A percentile compares a stretch with the other conserved stretches of the same genome.
These are phyloP conservation scores for Botrytis fragariae DNA, from an alignment of 2,329 filamentous ascomycete genomes.

Conservation along the genomic window DNA sequence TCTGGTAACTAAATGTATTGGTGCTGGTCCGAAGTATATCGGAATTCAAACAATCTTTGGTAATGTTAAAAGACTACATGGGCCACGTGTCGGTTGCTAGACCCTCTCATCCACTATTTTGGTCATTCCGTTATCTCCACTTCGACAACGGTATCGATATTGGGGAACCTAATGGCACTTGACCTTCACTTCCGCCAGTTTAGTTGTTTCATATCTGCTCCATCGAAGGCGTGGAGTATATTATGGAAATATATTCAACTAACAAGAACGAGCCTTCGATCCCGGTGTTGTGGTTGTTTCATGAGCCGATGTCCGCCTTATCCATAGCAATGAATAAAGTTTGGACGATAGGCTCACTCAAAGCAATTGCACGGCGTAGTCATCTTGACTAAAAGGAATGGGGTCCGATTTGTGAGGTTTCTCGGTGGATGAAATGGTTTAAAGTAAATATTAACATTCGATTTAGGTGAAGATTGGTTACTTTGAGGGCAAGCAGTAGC, in stretches of 20 bases:
- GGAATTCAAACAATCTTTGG: not conserved
- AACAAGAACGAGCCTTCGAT: not conserved
- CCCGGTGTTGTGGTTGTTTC: not conserved
- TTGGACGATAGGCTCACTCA: not conserved
- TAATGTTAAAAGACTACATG: not conserved
- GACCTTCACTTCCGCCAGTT: not conserved
- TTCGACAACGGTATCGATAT: not conserved
- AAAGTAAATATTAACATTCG: not conserved
- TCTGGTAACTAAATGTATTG: not conserved
- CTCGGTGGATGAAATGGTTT: not conserved
- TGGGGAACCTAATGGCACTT: not conserved
- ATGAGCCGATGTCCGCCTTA: not conserved
- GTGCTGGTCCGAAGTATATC: not conserved
- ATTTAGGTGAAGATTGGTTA: not conserved
- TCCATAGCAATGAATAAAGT: not conserved
- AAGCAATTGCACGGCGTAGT: too few relatives aligned
- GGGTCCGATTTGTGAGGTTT: not conserved
- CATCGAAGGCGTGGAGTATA: not conserved
- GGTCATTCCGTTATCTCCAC: not conserved
- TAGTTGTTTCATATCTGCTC: not conserved
- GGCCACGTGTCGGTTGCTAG: constrained; percentile 6
- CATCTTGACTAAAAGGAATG: too few relatives aligned
- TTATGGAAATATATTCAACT: not conserved
- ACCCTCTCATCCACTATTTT: constrained; percentile 3
- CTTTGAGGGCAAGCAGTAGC: too few relatives aligned